Base-by-base conservation (phyloP, 1,139 yeast species). In the Kodamaea sp. region DNA sequence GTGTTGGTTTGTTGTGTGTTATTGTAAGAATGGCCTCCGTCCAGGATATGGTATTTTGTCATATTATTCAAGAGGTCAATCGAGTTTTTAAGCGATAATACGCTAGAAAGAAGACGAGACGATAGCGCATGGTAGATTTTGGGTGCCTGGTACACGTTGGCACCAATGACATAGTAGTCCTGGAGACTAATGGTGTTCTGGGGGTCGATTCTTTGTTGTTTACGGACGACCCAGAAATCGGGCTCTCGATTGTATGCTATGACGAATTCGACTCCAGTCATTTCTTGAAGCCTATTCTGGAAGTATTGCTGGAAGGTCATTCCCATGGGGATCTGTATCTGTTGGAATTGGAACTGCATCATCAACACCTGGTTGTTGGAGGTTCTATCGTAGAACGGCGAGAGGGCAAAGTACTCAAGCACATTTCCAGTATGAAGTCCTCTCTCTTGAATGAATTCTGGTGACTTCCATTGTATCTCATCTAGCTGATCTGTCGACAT, bases 381-480 rank as follows among this genome's bases (percentile, higher is more conserved):
- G 1, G 95, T 80, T 47, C 97, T 76, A 57, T 92, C 97, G 57
- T 85, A 92, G 61, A 92, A 94, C 2, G 99, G 98, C 4, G 96
- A 86, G 47, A 87, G 86, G 4, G 96, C 71, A 56, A 94, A 89
- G 61, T 92, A 92, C 44, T 92, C 98, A 13, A 92, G 71, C 2
- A 92, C 96, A 53, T 90, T 92, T 35, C 83, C 95, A 0, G 95
- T 84, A 34, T 89, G 75, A 16, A 92, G 74, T 0, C 96, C 96
- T 54, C 83, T 78, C 39, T 82, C 78, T 56, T 88, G 96, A 46
- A 92, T 88, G 90, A 96, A 92, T 59, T 92, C 98, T 1, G 98
- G 98, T 5, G 94, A 84, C 46, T 90, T 80, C 98, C 98, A 92
- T 59, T 90, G 97, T 32, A 92, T 73, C 55, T 92, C 97, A 55